Conservation (phyloP, 768 basidiomycete species). For the Mycena alexandri region DNA sequence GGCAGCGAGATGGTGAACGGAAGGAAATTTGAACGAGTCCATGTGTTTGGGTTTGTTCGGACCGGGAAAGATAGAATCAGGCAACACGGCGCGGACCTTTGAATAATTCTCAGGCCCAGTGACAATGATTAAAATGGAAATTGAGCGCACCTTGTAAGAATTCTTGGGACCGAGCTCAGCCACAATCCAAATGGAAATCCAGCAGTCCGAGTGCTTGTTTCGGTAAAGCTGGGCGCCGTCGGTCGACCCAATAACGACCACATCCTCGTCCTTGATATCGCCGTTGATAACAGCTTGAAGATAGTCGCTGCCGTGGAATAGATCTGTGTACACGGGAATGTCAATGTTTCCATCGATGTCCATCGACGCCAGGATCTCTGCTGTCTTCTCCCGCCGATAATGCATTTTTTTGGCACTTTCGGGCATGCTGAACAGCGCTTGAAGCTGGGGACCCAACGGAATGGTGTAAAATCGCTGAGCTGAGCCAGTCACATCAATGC, state of each 20-base stretch:
- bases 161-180: not conserved
- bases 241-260: not conserved
- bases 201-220: not conserved
- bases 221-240: not conserved
- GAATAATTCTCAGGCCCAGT: no score
- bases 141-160: not conserved
- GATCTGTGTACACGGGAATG: not conserved
- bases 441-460: constrained; percentile 51
- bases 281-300: not conserved
- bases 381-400: not conserved
- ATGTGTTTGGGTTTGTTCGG: constrained; percentile 40
- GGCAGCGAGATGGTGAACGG: constrained; percentile 39
- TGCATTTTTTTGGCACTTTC: constrained; percentile 37
- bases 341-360: not conserved
- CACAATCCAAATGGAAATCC: not conserved
- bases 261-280: not conserved
- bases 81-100: constrained; percentile 19
- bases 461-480: constrained; percentile 44
- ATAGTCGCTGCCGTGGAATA: not conserved
- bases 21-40: constrained; percentile 41
- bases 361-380: not conserved
- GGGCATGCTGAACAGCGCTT: constrained; percentile 42
- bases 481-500: constrained; percentile 33
- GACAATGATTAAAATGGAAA: no score
- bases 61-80: constrained; percentile 37